Percentiles rank a stretch among this genome's conserved stretches.
Evolutionary conservation across 2,329 filamentous ascomycete species (phyloP).

Genomic region (Annulohypoxylon truncatum): DNA sequence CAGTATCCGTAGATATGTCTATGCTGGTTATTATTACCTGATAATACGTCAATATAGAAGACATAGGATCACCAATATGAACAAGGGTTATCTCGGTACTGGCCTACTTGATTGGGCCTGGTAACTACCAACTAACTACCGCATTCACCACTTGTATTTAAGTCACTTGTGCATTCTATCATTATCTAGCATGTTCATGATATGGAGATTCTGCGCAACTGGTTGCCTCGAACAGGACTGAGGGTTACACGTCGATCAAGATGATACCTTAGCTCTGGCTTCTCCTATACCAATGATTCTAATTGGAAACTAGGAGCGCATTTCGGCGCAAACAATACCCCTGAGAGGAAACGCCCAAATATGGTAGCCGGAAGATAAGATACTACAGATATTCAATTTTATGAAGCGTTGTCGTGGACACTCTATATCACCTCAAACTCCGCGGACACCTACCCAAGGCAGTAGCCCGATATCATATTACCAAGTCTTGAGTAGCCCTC

Average conservation of each 20-base stretch:
- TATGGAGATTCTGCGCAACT: neutral
- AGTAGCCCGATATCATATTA: neutral
- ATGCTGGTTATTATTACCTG: neutral
- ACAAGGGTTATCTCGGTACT: neutral
- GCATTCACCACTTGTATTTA: neutral
- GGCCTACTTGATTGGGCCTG: neutral
- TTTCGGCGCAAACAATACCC: constrained; percentile 16
- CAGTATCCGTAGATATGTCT: neutral
- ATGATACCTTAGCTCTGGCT: constrained; percentile 7
- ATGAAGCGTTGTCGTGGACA: constrained; percentile 1
- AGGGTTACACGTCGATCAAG: constrained; percentile 21
- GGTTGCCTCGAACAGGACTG: constrained; percentile 1
- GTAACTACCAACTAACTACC: neutral
- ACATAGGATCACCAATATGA: neutral
- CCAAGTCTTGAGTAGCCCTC: neutral
- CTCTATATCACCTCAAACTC: neutral
- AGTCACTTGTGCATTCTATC: neutral
- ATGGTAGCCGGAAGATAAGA: neutral
- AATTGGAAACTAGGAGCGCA: constrained; percentile 19
- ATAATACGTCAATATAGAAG: neutral
- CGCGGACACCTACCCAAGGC: neutral
- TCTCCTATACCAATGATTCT: neutral
- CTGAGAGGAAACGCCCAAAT: neutral
- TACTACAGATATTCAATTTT: neutral
- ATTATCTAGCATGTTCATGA: neutral